Evolutionary conservation across 805 yeast species (phyloP).

Genomic region (Debaryomyces maramus): DNA sequence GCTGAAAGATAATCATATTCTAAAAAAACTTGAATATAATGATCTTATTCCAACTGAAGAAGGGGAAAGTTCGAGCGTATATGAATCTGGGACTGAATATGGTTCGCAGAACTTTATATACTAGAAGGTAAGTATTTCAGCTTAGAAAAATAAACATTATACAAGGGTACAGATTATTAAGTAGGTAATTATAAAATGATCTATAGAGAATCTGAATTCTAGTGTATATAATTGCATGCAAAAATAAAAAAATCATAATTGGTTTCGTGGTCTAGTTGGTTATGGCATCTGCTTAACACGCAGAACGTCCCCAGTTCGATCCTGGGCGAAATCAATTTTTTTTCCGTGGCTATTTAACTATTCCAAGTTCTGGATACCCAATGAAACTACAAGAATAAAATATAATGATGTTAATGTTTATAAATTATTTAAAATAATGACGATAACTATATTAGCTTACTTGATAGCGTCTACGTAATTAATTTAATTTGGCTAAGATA

Average conservation of each 20-base stretch:
- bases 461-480: slow-evolving; percentile 9
- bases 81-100: neutral
- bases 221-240: too few species aligned
- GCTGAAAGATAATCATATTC: too few species aligned
- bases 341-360: slow-evolving; percentile 15
- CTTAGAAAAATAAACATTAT: too few species aligned
- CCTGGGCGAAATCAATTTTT: slow-evolving; percentile 96
- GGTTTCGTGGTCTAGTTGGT: slow-evolving; percentile 93
- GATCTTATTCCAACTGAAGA: neutral
- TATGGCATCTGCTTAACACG: slow-evolving; percentile 99
- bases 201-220: too few species aligned
- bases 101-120: too few species aligned
- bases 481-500: slow-evolving; percentile 66
- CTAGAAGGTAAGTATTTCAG: too few species aligned
- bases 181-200: too few species aligned
- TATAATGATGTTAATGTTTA: neutral
- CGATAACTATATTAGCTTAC: neutral
- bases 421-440: neutral
- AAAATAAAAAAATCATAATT: too few species aligned
- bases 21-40: too few species aligned
- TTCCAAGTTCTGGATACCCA: too few species aligned
- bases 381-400: too few species aligned
- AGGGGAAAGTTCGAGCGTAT: neutral
- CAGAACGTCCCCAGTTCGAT: slow-evolving; percentile 99
- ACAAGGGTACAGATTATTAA: too few species aligned